These are phyloP conservation scores for Fusarium tricinctum DNA, from an alignment of 2,329 filamentous ascomycete species.

Conservation along the genomic window DNA sequence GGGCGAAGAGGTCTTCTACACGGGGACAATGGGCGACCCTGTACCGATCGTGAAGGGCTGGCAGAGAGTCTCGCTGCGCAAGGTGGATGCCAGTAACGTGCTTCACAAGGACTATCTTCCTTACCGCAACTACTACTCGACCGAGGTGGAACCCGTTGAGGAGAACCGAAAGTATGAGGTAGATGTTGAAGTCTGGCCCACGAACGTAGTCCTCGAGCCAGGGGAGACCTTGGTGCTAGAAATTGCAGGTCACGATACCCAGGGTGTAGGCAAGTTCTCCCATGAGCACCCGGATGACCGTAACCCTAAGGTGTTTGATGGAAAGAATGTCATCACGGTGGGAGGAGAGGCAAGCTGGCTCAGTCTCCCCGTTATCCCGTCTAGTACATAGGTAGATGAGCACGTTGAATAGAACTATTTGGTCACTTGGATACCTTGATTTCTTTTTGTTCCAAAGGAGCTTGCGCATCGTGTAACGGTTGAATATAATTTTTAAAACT, in stretches of 20 bases:
- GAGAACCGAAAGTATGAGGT: constrained; percentile 69
- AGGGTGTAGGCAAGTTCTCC: constrained; percentile 69
- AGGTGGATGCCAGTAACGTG: constrained; percentile 58
- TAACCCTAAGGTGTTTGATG: background rate
- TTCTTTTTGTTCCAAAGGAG: no score
- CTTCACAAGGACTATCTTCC: constrained; percentile 68
- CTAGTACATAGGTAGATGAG: background rate
- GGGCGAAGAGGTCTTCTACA: constrained; percentile 72
- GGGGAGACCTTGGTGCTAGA: constrained; percentile 69
- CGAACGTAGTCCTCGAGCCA: constrained; percentile 65
- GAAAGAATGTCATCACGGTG: background rate
- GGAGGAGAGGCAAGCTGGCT: constrained; percentile 2
- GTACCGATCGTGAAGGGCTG: constrained; percentile 74
- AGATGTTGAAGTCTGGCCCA: constrained; percentile 75
- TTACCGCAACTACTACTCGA: constrained; percentile 68
- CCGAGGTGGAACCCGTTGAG: constrained; percentile 67
- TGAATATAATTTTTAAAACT: no score
- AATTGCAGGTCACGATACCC: constrained; percentile 68
- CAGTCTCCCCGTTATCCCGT: constrained; percentile 6
- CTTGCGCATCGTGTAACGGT: no score
- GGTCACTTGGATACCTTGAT: no score
- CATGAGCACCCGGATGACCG: constrained; percentile 64
- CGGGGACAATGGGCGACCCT: constrained; percentile 73
- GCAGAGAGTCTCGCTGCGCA: constrained; percentile 70
- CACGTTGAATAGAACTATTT: no score